Evolutionary conservation across 23 red algal genomes (phyloP), one percentile per base, ranked within the genome.

Genomic region (Gracilariopsis chorda): DNA sequence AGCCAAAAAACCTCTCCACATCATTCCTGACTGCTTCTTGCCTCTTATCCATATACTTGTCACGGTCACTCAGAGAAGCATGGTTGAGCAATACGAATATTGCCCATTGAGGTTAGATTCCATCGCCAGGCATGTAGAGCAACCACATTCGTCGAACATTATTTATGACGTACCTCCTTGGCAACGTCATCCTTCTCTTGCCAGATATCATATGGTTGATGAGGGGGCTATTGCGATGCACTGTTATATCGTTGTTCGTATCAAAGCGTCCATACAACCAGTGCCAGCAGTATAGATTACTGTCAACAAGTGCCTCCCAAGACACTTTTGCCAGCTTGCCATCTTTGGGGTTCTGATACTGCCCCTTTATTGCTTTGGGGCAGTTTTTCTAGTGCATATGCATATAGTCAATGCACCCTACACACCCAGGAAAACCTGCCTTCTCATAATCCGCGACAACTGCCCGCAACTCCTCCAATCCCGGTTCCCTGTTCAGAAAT

Each of bases 261-360:
- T 72, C 86, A 41, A 17, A 46, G 7, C 72, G 45, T 16, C 68
- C 86, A 12, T 10, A 20, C 59, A 90, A 90, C 70, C 86, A 90
- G 63, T 90, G 70, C 70, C 72, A 90, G 39, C 86, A 90, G 34
- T 90, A 90, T 32, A 88, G 57, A 36, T 71, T 28, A 55, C 35
- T 17, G 62, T 88, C 84, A 0, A 47, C 69, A 21, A 78, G 21
- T 17, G 68, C 84, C 57, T 76, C 0, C 30, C 19, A 78, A 32
- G 30, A 19, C 30, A 88, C 77, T 43, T 42, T 77, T 13, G 64
- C 62, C 23, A 76, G 12, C 65, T 88, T 77, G 0, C 64, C 46
- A 21, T 88, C 46, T 71, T 77, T 59, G 0, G 48, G 20, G 56
- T 69, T 85, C 32, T 88, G 42, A 34, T 48, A 88, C 61, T 76